Base-by-base conservation (phyloP, 169 alveolate genomes). In the Cystoisospora suis region DNA sequence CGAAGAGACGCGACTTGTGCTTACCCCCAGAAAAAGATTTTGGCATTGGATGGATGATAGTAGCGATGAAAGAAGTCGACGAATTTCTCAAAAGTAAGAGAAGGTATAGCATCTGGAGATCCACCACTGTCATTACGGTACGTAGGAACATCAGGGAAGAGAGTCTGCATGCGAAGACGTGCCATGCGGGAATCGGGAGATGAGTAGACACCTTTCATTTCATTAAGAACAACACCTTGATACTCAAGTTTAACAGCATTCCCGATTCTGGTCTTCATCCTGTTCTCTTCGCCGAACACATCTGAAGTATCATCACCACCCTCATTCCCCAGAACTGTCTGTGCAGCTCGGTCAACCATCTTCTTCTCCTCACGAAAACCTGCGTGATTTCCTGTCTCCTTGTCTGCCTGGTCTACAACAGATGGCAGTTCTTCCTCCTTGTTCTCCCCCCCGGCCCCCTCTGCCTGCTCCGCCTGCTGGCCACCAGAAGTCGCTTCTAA, bases 111-210 rank as follows among this genome's bases (percentile, higher is more conserved):
- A 61, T 92, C 86, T 3, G 98, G 98, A 89, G 95, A 96, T 12
- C 98, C 98, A 23, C 98, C 98, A 42, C 96, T 93, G 77, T 94
- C 96, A 38, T 88, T 93, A 27, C 93, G 90, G 90, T 97, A 96
- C 46, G 56, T 4, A 23, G 46, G 65, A 36, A 79, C 49, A 87
- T 94, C 93, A 23, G 94, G 94, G 80, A 89, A 89, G 88, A 94
- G 69, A 53, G 91, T 58, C 56, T 86, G 77, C 75, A 70, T 86
- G 38, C 80, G 77, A 29, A 72, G 42, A 23, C 91, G 90, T 7
- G 79, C 72, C 59, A 46, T 47, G 15, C 61, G 65, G 38, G 79
- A 29, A 1, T 75, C 89, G 0, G 83, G 80, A n/a, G 83, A 34
- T 27, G 94, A 88, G 75, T 81, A 89, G 27, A 92, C 91, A 17